Conservation (phyloP, 208 protist species). For the Trypanosoma vivax region DNA sequence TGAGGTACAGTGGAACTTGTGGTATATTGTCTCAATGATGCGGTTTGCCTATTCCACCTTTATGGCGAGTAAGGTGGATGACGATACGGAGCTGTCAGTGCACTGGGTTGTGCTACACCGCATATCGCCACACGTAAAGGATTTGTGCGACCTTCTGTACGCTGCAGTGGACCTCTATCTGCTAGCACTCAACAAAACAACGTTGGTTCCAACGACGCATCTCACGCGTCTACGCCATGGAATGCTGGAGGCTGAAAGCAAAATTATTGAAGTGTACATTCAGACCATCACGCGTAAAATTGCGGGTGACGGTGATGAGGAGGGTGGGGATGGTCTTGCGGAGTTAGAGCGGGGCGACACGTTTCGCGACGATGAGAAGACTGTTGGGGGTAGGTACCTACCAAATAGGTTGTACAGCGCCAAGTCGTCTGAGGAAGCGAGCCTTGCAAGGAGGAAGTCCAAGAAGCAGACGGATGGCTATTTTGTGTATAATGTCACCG, state of each 20-base stretch:
- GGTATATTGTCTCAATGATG: constrained; percentile 79
- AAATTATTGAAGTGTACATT: constrained; percentile 80
- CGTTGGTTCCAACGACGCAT: constrained; percentile 67
- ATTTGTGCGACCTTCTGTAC: constrained; percentile 82
- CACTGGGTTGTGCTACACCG: constrained; percentile 88
- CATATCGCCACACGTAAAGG: constrained; percentile 69
- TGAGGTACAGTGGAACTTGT: constrained; percentile 59
- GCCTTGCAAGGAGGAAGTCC: not conserved
- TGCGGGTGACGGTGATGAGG: constrained; percentile 23
- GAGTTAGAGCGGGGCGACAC: too few species aligned
- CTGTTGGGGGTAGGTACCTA: too few species aligned
- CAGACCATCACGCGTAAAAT: constrained; percentile 72
- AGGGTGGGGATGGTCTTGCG: constrained; percentile 5
- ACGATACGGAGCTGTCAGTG: constrained; percentile 52
- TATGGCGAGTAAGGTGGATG: constrained; percentile 71
- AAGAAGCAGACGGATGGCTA: constrained; percentile 61
- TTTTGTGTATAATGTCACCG: constrained; percentile 76
- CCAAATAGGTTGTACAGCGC: too few species aligned
- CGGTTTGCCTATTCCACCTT: constrained; percentile 79
- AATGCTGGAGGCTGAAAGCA: constrained; percentile 72
- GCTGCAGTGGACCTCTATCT: constrained; percentile 76
- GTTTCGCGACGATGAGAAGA: too few species aligned
- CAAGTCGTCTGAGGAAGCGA: too few species aligned
- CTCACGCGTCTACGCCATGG: constrained; percentile 66
- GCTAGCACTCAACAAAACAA: constrained; percentile 68